These are phyloP conservation scores for Diplosphaera chodatii DNA, from an alignment of 139 green algal genomes.

Conservation along the genomic window DNA sequence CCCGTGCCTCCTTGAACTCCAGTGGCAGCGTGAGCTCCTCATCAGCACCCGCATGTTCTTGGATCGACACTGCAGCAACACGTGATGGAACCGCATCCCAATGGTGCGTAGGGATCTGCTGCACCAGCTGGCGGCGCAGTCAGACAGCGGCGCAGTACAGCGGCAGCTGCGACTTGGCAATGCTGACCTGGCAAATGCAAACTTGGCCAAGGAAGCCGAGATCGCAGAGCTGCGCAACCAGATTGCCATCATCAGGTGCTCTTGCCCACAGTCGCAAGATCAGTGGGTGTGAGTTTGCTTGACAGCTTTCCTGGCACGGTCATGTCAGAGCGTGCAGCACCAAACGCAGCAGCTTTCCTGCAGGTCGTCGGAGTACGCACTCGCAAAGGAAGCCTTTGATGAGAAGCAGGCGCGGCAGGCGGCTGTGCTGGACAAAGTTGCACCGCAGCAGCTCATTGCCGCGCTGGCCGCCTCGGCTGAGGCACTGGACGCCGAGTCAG, in stretches of 20 bases:
- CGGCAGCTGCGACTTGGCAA: conserved; percentile 20
- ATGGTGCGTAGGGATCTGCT: conserved; percentile 12
- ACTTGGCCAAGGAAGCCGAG: conserved; percentile 33
- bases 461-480: conserved; percentile 6
- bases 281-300: no score
- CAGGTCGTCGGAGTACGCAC: conserved; percentile 37
- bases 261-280: no score
- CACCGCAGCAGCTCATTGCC: conserved; percentile 26
- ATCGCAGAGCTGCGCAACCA: conserved; percentile 53
- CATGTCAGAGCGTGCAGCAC: no score
- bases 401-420: conserved; percentile 38
- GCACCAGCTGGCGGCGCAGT: conserved; percentile 1
- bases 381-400: conserved; percentile 40
- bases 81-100: no score
- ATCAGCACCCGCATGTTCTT: no score
- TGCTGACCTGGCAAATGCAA: conserved; percentile 31
- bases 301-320: background rate
- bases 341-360: no score
- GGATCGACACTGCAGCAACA: no score
- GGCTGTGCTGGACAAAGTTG: conserved; percentile 34
- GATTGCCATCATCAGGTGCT: conserved; percentile 54
- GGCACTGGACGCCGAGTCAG: conserved; percentile 26
- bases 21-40: no score
- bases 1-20: no score
- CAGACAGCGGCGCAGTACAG: conserved; percentile 5